Evolutionary conservation across 768 basidiomycete species (phyloP).

Genomic region (Pleurotus tuoliensis): DNA sequence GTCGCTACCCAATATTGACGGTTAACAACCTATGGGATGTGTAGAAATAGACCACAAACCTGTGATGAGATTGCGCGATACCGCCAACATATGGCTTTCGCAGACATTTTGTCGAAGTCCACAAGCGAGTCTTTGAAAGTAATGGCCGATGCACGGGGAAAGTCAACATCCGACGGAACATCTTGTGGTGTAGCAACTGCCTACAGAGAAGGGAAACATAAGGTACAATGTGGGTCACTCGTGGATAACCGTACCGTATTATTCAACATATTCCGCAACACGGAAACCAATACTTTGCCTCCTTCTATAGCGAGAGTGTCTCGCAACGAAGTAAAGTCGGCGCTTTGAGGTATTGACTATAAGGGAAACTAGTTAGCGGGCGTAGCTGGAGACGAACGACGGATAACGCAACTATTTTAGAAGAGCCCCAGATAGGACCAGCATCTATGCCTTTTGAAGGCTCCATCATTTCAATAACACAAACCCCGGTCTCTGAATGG

Average conservation of each 20-base stretch:
- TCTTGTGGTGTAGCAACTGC: constrained; percentile 47
- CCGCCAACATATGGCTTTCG: constrained; percentile 47
- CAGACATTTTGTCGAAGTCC: constrained; percentile 55
- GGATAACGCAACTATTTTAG: constrained; percentile 45
- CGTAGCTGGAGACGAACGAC: too few species aligned
- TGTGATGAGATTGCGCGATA: constrained; percentile 71
- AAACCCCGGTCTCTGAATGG: constrained; percentile 71
- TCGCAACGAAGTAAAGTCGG: constrained; percentile 53
- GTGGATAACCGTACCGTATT: constrained; percentile 40
- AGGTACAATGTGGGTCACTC: background rate
- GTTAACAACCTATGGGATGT: background rate
- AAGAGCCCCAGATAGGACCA: constrained; percentile 63
- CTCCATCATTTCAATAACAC: constrained; percentile 73
- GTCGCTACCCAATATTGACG: background rate
- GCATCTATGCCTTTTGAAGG: constrained; percentile 70
- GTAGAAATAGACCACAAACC: constrained; percentile 26
- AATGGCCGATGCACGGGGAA: constrained; percentile 57
- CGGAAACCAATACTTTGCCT: constrained; percentile 66
- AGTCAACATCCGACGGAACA: constrained; percentile 6
- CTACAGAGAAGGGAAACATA: constrained; percentile 26
- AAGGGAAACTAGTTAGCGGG: background rate
- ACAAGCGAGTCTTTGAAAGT: constrained; percentile 46
- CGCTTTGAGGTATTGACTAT: constrained; percentile 50
- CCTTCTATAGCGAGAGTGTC: constrained; percentile 58
- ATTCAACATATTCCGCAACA: constrained; percentile 58